A percentile compares a stretch with the other conserved stretches of the same genome.
Evolutionary conservation across 2,329 filamentous ascomycete species (phyloP).

Genomic region (Bipolaris victoriae): DNA sequence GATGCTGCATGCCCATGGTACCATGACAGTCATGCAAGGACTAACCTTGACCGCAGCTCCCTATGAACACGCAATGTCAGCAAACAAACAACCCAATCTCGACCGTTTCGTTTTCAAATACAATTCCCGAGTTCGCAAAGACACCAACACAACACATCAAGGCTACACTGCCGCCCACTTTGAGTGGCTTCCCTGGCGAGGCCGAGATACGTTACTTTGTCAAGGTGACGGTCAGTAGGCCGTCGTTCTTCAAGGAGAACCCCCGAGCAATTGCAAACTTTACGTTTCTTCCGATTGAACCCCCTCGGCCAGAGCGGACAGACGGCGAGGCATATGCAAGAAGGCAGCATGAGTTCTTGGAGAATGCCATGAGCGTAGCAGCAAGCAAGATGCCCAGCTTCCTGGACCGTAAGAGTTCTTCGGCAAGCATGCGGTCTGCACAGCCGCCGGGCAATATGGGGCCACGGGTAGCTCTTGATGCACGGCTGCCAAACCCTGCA

Average conservation of each 20-base stretch:
- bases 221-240: constrained; percentile 92
- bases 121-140: constrained; percentile 54
- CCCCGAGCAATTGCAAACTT: constrained; percentile 67
- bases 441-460: constrained; percentile 22
- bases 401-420: constrained; percentile 57
- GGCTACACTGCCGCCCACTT: constrained; percentile 83
- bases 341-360: constrained; percentile 67
- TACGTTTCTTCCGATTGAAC: constrained; percentile 92
- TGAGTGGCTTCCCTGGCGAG: constrained; percentile 83
- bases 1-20: background rate
- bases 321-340: constrained; percentile 85
- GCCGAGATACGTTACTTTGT: constrained; percentile 94
- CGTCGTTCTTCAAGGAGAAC: constrained; percentile 88
- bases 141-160: constrained; percentile 71
- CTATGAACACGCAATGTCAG: constrained; percentile 74
- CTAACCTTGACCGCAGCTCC: constrained; percentile 45
- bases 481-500: constrained; percentile 82
- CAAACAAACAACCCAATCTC: constrained; percentile 47
- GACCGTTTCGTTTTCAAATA: constrained; percentile 52
- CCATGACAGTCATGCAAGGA: background rate
- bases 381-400: constrained; percentile 64
- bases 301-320: constrained; percentile 70
- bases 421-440: constrained; percentile 25
- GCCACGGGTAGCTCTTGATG: constrained; percentile 75
- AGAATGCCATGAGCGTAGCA: constrained; percentile 33